phyloP scores from a whole-genome alignment of 805 yeast genomes.

The Schwanniomyces sp. region DNA sequence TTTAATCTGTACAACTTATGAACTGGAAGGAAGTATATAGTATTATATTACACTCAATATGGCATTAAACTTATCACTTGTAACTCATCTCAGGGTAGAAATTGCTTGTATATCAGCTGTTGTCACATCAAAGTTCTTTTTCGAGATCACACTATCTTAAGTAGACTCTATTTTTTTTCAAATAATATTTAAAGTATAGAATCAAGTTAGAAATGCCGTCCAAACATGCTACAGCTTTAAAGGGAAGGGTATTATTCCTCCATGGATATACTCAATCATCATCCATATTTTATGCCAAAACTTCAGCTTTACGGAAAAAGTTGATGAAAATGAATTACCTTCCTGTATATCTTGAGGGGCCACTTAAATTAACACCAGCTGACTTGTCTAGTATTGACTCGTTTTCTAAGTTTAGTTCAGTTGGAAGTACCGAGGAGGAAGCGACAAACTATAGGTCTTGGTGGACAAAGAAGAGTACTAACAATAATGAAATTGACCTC shows the following conservation, averaged over 20 bases:
- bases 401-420: conserved; percentile 48
- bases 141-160: background rate
- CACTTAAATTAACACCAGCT: conserved; percentile 59
- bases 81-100: too few species aligned
- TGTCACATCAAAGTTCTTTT: background rate
- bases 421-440: conserved; percentile 28
- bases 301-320: conserved; percentile 83
- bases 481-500: conserved; percentile 45
- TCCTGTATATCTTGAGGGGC: conserved; percentile 78
- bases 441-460: conserved; percentile 58
- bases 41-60: background rate
- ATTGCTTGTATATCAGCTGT: background rate
- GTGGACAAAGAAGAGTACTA: conserved; percentile 61
- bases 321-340: conserved; percentile 66
- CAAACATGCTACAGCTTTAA: conserved; percentile 10
- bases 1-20: too few species aligned
- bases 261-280: conserved; percentile 93
- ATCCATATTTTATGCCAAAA: conserved; percentile 78
- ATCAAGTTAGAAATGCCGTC: background rate
- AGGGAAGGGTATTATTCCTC: conserved; percentile 69
- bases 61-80: background rate
- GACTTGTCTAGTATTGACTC: conserved; percentile 75
- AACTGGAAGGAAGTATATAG: too few species aligned
- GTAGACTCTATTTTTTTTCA: background rate
- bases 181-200: background rate